These are phyloP conservation scores for Leccinum solheimii DNA, from an alignment of 1,284 basidiomycete species.

Conservation along the genomic window DNA sequence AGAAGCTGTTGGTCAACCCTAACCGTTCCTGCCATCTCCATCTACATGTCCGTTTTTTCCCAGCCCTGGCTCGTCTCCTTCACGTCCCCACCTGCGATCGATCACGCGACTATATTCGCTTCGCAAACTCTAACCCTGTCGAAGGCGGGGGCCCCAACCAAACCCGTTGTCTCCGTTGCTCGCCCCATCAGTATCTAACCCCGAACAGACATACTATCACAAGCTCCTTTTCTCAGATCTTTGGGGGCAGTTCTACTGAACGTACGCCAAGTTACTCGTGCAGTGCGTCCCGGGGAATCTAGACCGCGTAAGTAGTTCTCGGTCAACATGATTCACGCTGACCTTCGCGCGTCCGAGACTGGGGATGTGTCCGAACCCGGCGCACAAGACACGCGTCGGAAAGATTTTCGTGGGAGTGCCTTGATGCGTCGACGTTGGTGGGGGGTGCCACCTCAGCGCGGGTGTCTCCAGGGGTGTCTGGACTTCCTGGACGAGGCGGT, in stretches of 20 bases:
- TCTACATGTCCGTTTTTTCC: not conserved
- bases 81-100: conserved; percentile 2
- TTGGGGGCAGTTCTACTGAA: too few species aligned
- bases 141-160: too few species aligned
- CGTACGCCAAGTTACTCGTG: too few species aligned
- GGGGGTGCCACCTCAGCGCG: too few species aligned
- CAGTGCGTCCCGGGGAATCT: too few species aligned
- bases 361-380: not conserved
- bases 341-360: not conserved
- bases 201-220: conserved; percentile 14
- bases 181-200: conserved; percentile 28
- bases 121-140: conserved; percentile 19
- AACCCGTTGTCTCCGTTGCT: conserved; percentile 29
- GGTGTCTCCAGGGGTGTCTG: conserved; percentile 62
- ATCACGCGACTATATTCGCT: conserved; percentile 18
- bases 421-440: conserved; percentile 23
- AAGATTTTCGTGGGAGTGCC: not conserved
- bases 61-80: not conserved
- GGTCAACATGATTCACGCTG: too few species aligned
- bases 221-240: too few species aligned
- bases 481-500: conserved; percentile 32
- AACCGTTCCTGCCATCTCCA: conserved; percentile 49
- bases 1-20: conserved; percentile 47
- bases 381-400: not conserved
- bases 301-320: too few species aligned